These are phyloP conservation scores for Colletotrichum liriopes DNA, from an alignment of 2,329 filamentous ascomycete species.

Conservation along the genomic window DNA sequence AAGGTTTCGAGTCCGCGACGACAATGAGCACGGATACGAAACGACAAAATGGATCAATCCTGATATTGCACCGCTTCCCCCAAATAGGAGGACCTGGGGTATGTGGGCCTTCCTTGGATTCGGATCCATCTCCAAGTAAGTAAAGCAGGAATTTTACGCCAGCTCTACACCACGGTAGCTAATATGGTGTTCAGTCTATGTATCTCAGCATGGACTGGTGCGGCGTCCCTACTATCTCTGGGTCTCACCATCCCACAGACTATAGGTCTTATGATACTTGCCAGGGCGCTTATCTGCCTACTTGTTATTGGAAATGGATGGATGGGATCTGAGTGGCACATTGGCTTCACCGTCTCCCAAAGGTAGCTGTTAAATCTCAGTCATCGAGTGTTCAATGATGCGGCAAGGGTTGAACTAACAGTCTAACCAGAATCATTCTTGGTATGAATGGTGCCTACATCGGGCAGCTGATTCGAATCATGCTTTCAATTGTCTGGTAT, in stretches of 20 bases:
- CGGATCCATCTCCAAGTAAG: conserved; percentile 45
- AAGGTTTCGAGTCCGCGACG: conserved; percentile 37
- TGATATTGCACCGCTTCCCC: conserved; percentile 58
- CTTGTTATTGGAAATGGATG: conserved; percentile 47
- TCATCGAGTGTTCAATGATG: background rate
- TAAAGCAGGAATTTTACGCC: background rate
- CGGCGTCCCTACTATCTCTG: conserved; percentile 41
- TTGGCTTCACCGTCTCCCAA: conserved; percentile 56
- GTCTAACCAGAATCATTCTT: conserved; percentile 19
- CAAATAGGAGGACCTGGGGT: conserved; percentile 62
- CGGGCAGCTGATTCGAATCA: conserved; percentile 56
- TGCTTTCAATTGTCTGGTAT: conserved; percentile 59
- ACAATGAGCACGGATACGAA: conserved; percentile 48
- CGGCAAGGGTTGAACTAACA: background rate
- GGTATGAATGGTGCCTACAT: conserved; percentile 59
- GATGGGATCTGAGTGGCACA: conserved; percentile 50
- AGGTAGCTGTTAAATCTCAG: conserved; percentile 50
- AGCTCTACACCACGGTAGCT: background rate
- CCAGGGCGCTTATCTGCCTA: conserved; percentile 40
- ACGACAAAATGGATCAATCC: conserved; percentile 66
- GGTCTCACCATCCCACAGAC: conserved; percentile 44
- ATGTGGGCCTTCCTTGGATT: conserved; percentile 44
- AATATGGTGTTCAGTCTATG: conserved; percentile 25
- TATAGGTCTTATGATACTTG: conserved; percentile 45
- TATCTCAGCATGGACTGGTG: conserved; percentile 44